Evolutionary conservation across 495 filamentous ascomycete species (phyloP).

Genomic region (Aspergillus coremiiformis): DNA sequence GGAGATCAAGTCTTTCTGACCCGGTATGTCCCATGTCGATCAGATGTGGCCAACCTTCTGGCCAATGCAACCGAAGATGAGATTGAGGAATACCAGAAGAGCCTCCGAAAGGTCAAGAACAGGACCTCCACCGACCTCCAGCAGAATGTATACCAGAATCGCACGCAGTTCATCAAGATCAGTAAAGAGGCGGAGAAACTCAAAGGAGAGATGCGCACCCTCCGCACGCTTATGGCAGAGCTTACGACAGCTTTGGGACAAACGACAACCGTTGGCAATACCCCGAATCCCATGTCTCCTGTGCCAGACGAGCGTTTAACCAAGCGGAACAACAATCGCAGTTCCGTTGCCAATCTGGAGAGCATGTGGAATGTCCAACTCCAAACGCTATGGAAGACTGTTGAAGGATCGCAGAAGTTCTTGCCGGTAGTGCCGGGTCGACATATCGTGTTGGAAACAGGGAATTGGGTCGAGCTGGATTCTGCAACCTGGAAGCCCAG

Average conservation of each 20-base stretch:
- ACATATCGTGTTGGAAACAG: conserved; percentile 84
- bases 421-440: conserved; percentile 84
- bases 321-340: conserved; percentile 46
- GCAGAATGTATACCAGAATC: conserved; percentile 95
- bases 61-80: conserved; percentile 91
- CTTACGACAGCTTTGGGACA: conserved; percentile 71
- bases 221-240: conserved; percentile 83
- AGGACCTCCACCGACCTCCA: conserved; percentile 84
- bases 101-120: conserved; percentile 69
- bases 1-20: not conserved
- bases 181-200: conserved; percentile 98
- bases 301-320: conserved; percentile 42
- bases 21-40: not conserved
- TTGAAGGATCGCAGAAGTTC: conserved; percentile 96
- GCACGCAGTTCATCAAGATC: conserved; percentile 98
- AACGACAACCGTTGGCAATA: conserved; percentile 44
- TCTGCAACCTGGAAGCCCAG: conserved; percentile 91
- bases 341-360: conserved; percentile 82
- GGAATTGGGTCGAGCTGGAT: conserved; percentile 91
- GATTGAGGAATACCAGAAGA: conserved; percentile 73
- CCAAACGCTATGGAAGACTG: conserved; percentile 78
- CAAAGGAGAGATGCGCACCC: conserved; percentile 88
- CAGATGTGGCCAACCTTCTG: conserved; percentile 71
- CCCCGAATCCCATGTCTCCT: conserved; percentile 36
- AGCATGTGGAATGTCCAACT: conserved; percentile 87